Conservation (phyloP, 2,329 filamentous ascomycete genomes). For the Xylaria sp. region DNA sequence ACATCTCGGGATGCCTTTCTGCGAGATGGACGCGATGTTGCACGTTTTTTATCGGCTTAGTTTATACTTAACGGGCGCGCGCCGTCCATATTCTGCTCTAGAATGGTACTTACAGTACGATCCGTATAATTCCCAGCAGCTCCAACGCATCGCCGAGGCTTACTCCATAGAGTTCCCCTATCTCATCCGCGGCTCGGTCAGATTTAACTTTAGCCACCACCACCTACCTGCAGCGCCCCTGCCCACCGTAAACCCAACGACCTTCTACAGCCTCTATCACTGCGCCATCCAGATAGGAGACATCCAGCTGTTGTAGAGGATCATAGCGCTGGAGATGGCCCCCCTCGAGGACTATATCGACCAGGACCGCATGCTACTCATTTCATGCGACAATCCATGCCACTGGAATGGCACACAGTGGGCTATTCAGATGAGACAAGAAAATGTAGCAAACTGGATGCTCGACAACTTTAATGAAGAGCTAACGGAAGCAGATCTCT, state of each 20-base stretch:
- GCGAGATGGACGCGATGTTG: too few relatives aligned
- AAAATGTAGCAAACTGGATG: neutral
- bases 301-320: neutral
- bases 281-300: neutral
- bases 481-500: too few relatives aligned
- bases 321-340: neutral
- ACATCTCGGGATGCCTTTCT: neutral
- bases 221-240: neutral
- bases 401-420: too few relatives aligned
- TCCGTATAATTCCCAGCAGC: neutral
- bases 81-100: neutral
- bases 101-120: neutral
- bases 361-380: neutral
- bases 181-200: neutral
- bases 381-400: too few relatives aligned
- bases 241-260: neutral
- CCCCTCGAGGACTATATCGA: neutral
- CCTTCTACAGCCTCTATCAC: neutral
- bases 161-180: neutral
- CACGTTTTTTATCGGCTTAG: too few relatives aligned
- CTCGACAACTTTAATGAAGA: neutral
- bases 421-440: neutral
- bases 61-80: too few relatives aligned
- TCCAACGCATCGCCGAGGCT: neutral
- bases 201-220: neutral